Conservation (phyloP, 306 rosid genomes). For the Glycine tomentella region DNA sequence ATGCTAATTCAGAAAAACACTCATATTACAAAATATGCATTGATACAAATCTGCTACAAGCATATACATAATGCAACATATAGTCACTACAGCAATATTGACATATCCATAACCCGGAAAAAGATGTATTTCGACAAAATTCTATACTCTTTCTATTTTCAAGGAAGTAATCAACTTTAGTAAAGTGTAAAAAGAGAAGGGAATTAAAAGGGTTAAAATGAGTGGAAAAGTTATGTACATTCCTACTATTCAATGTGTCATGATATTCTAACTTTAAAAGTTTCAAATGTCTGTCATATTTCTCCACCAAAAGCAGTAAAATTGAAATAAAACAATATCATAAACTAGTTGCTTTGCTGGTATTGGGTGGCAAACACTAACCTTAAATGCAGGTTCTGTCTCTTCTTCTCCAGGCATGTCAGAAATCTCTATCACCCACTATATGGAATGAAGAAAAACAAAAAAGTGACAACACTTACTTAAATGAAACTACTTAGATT, state of each 20-base stretch:
- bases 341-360: slow-evolving; percentile 17
- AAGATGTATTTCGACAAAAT: background rate
- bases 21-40: too few species aligned
- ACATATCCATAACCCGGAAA: background rate
- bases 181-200: background rate
- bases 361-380: slow-evolving; percentile 46
- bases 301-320: background rate
- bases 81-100: too few species aligned
- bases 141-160: background rate
- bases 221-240: background rate
- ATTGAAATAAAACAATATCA: slow-evolving; percentile 18
- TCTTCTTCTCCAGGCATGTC: slow-evolving; percentile 94
- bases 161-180: background rate
- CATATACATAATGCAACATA: too few species aligned
- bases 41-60: too few species aligned
- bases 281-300: background rate
- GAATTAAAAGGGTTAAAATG: background rate
- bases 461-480: slow-evolving; percentile 34
- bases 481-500: slow-evolving; percentile 29
- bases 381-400: slow-evolving; percentile 93
- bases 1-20: too few species aligned
- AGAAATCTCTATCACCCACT: slow-evolving; percentile 99
- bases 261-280: slow-evolving; percentile 4
- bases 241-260: background rate
- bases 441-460: slow-evolving; percentile 39